phyloP scores from a whole-genome alignment of 331 rosid species.

The Quercus tomentella region DNA sequence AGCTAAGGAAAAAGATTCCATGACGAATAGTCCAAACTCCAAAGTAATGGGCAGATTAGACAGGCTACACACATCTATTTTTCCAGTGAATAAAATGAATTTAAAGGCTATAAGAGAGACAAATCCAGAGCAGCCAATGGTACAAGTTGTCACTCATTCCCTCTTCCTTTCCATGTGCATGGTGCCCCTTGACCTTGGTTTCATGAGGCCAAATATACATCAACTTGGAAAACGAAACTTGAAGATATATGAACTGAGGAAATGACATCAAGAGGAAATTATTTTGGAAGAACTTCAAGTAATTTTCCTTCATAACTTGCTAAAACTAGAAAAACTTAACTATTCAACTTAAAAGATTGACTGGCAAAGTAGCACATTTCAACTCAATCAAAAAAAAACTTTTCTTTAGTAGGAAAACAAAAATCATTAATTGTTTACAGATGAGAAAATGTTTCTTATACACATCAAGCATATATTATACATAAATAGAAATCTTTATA shows the following conservation, averaged over 20 bases:
- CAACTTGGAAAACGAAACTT: slow-evolving; percentile 1
- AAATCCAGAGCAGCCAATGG: background rate
- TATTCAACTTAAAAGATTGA: background rate
- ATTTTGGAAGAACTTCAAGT: background rate
- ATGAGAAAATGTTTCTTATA: background rate
- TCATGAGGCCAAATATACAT: background rate
- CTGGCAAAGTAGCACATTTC: background rate
- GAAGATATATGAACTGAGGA: background rate
- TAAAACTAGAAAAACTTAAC: background rate
- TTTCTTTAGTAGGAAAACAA: background rate
- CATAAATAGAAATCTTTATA: no score
- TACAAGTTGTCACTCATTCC: background rate
- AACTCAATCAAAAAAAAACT: background rate
- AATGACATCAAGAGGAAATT: background rate
- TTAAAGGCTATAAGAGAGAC: slow-evolving; percentile 2
- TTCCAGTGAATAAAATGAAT: background rate
- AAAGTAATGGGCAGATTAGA: background rate
- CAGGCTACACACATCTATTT: background rate
- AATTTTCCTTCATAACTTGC: background rate
- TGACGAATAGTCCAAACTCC: background rate
- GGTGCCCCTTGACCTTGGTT: background rate
- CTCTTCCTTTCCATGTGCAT: background rate
- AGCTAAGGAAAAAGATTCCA: slow-evolving; percentile 9
- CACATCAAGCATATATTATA: no score
- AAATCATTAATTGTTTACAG: no score